Conservation (phyloP, 306 rosid genomes). For the Cercis canadensis region DNA sequence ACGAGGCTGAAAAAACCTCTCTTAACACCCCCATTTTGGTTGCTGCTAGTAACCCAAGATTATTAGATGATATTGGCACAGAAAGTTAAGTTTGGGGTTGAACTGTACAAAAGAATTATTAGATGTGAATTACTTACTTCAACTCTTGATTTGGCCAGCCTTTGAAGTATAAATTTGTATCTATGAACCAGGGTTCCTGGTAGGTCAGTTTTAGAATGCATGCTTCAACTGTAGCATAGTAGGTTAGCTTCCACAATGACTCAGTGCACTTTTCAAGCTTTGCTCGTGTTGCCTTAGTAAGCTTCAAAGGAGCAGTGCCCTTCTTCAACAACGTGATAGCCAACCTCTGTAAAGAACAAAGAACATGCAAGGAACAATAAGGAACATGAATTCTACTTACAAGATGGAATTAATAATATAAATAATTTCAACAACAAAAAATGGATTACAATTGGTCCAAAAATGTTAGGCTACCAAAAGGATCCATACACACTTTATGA, state of each 20-base stretch:
- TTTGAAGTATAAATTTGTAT: constrained; percentile 64
- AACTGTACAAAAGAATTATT: constrained; percentile 22
- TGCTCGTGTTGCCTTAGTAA: constrained; percentile 63
- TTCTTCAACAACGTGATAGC: constrained; percentile 64
- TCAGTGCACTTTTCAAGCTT: constrained; percentile 88
- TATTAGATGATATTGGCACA: background rate
- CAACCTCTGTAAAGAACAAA: constrained; percentile 62
- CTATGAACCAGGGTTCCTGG: constrained; percentile 82
- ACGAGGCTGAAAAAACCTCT: background rate
- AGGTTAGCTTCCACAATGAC: constrained; percentile 93
- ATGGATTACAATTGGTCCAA: constrained; percentile 2
- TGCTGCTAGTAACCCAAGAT: constrained; percentile 23
- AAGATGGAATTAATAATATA: background rate
- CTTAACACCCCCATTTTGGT: constrained; percentile 13
- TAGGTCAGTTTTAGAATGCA: constrained; percentile 61
- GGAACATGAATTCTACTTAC: background rate
- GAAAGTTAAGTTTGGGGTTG: constrained; percentile 14
- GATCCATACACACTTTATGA: constrained; percentile 21
- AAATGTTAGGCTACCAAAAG: constrained; percentile 26
- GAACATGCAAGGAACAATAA: constrained; percentile 21
- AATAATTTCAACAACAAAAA: constrained; percentile 13
- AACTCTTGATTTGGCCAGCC: constrained; percentile 96
- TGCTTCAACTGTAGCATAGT: constrained; percentile 80
- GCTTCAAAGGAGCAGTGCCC: constrained; percentile 61
- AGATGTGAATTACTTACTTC: constrained; percentile 59